Percentiles rank a stretch among this genome's conserved stretches.
Conservation (phyloP, 768 basidiomycete species). For the Pisolithus orientalis region DNA sequence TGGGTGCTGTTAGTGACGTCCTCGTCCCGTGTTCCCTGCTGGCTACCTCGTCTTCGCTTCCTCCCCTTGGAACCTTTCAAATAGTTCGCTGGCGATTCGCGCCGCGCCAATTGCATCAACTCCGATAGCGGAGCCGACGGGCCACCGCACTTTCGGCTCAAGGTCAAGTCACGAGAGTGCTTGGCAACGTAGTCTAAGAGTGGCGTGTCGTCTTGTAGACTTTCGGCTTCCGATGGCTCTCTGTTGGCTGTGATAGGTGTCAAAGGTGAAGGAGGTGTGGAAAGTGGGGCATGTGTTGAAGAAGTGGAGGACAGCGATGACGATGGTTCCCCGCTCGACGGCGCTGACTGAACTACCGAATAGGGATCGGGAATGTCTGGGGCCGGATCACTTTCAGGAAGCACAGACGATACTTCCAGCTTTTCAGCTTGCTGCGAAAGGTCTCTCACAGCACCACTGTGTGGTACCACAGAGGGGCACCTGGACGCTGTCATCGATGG, state of each 20-base stretch:
- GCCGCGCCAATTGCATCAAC: conserved; percentile 10
- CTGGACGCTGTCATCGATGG: conserved; percentile 2
- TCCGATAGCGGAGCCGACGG: conserved; percentile 15
- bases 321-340: not conserved
- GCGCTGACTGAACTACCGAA: not conserved
- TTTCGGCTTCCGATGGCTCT: not conserved
- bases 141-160: conserved; percentile 7
- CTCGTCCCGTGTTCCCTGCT: not conserved
- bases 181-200: too few relatives aligned
- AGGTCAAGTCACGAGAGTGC: not conserved
- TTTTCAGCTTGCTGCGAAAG: not conserved
- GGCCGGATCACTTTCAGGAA: not conserved
- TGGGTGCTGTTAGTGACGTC: not conserved
- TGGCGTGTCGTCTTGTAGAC: not conserved
- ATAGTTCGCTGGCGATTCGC: not conserved
- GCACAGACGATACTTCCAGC: not conserved
- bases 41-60: not conserved
- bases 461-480: not conserved
- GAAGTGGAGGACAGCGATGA: not conserved
- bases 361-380: not conserved
- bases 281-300: not conserved
- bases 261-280: not conserved
- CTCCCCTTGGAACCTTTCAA: not conserved
- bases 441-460: not conserved
- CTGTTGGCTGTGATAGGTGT: not conserved